These are phyloP conservation scores for Hypomyces rosellus DNA, from an alignment of 2,329 filamentous ascomycete species.

Conservation along the genomic window DNA sequence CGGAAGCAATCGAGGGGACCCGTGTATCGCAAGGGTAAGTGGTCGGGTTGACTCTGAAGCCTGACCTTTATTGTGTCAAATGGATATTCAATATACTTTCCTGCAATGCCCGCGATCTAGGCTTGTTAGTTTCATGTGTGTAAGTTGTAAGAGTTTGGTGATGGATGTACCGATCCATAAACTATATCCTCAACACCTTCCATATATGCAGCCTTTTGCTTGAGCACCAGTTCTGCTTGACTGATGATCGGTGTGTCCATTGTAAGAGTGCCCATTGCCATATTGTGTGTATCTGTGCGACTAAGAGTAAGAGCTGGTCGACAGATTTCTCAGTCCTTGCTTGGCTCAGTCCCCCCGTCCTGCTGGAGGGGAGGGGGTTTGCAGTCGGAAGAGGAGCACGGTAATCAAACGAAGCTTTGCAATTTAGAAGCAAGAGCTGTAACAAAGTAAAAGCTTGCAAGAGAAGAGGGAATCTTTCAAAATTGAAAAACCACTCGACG, in stretches of 20 bases:
- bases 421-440: too few species aligned
- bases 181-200: conserved; percentile 80
- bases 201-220: conserved; percentile 37
- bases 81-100: conserved; percentile 96
- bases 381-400: conserved; percentile 9
- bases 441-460: not conserved
- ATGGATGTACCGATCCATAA: conserved; percentile 69
- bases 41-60: conserved; percentile 88
- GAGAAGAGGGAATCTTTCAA: not conserved
- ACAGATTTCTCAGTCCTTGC: conserved; percentile 7
- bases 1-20: conserved; percentile 91
- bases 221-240: conserved; percentile 22
- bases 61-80: conserved; percentile 99
- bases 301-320: too few species aligned
- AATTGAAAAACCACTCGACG: conserved; percentile 1
- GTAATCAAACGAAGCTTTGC: too few species aligned
- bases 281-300: conserved; percentile 6
- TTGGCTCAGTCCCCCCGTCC: conserved; percentile 9
- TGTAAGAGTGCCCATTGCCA: conserved; percentile 13
- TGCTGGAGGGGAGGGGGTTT: conserved; percentile 11
- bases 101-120: conserved; percentile 74
- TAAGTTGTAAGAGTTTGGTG: too few species aligned
- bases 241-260: conserved; percentile 11
- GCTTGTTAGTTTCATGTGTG: not conserved
- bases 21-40: conserved; percentile 71